These are phyloP conservation scores for Silene coronaria DNA, from an alignment of 179 eudicot genomes.

Conservation along the genomic window DNA sequence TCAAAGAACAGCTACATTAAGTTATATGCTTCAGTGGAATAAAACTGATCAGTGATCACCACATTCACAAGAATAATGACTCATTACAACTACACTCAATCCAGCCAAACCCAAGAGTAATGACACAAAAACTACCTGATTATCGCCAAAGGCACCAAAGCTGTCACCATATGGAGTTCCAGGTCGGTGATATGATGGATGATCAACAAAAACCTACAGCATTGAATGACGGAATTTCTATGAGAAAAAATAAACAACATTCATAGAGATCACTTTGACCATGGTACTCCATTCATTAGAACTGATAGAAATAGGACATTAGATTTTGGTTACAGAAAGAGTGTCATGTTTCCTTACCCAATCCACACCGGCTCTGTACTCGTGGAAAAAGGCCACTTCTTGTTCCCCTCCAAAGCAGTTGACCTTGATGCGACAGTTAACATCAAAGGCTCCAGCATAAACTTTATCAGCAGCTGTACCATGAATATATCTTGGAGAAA, in stretches of 20 bases:
- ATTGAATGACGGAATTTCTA: not conserved
- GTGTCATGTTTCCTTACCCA: constrained; percentile 49
- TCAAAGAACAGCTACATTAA: constrained; percentile 18
- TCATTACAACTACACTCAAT: not conserved
- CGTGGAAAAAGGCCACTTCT: constrained; percentile 82
- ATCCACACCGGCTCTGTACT: constrained; percentile 90
- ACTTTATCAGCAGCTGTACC: constrained; percentile 68
- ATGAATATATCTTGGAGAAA: constrained; percentile 77
- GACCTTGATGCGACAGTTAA: constrained; percentile 47
- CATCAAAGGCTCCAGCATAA: constrained; percentile 53
- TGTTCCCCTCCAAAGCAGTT: constrained; percentile 80
- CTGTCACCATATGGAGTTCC: constrained; percentile 95
- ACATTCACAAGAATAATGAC: not conserved
- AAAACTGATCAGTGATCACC: not conserved
- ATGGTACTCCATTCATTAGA: not conserved
- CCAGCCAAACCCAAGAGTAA: not conserved
- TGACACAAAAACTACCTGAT: constrained; percentile 52
- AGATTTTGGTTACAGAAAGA: not conserved
- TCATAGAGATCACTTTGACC: not conserved
- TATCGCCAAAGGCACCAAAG: constrained; percentile 93
- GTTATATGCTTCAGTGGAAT: constrained; percentile 12
- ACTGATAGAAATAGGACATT: not conserved
- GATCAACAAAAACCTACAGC: constrained; percentile 87
- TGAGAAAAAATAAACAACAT: not conserved
- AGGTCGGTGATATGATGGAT: constrained; percentile 90